Percentiles rank a stretch among this genome's conserved stretches.
These are phyloP conservation scores for Penicillium daleae DNA, from an alignment of 495 filamentous ascomycete genomes.

Conservation along the genomic window DNA sequence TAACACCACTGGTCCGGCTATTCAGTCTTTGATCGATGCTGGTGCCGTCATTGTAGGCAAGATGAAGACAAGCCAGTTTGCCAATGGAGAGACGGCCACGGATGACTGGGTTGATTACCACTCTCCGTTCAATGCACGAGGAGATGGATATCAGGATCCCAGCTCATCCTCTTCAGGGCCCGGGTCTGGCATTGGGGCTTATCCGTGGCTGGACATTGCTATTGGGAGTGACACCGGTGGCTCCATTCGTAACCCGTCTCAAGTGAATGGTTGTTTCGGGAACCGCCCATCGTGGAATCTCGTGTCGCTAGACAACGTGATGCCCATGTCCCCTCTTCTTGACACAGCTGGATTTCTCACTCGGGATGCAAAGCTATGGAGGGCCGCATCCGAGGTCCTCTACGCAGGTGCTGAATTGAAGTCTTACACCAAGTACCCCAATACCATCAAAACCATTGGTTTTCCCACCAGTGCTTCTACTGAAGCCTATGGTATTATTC, in stretches of 20 bases:
- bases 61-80: slow-evolving; percentile 51
- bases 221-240: slow-evolving; percentile 55
- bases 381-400: not conserved
- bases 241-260: slow-evolving; percentile 16
- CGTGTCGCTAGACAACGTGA: slow-evolving; percentile 11
- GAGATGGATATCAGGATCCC: slow-evolving; percentile 49
- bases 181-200: slow-evolving; percentile 41
- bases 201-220: slow-evolving; percentile 47
- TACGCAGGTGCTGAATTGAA: not conserved
- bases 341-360: slow-evolving; percentile 19
- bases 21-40: slow-evolving; percentile 44
- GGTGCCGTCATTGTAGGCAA: slow-evolving; percentile 57
- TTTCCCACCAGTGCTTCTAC: not conserved
- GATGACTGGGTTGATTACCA: slow-evolving; percentile 49
- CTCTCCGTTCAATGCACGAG: slow-evolving; percentile 43
- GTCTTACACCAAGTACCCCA: slow-evolving; percentile 44
- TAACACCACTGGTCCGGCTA: slow-evolving; percentile 36
- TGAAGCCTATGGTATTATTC: not conserved
- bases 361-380: slow-evolving; percentile 14
- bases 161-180: slow-evolving; percentile 43
- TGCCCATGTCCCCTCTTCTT: slow-evolving; percentile 9
- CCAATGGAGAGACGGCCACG: slow-evolving; percentile 41
- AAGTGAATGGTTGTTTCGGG: slow-evolving; percentile 12
- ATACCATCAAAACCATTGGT: not conserved
- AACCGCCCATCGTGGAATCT: slow-evolving; percentile 9